These are phyloP conservation scores for Suillus variegatus DNA, from an alignment of 768 basidiomycete genomes.

Conservation along the genomic window DNA sequence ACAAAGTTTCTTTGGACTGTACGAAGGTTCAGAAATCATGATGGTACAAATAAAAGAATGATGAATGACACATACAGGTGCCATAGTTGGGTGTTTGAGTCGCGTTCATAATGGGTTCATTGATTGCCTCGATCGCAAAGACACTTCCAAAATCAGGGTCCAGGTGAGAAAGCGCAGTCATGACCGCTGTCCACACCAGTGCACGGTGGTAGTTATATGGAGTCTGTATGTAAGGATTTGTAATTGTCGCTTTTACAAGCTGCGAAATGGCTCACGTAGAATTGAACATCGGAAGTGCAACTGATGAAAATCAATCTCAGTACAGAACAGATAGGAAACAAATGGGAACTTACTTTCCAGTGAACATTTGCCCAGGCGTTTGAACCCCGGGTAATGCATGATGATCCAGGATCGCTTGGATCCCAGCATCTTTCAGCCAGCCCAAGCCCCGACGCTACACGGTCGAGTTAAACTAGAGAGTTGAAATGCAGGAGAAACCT, in stretches of 20 bases:
- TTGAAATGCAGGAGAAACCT: not conserved
- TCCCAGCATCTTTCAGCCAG: constrained; percentile 62
- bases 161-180: constrained; percentile 70
- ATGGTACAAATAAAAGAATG: constrained; percentile 1
- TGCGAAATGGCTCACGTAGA: constrained; percentile 55
- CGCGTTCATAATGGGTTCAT: constrained; percentile 79
- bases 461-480: not conserved
- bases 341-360: constrained; percentile 53
- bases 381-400: constrained; percentile 76
- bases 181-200: constrained; percentile 78
- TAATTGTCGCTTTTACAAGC: not conserved
- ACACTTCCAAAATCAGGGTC: constrained; percentile 67
- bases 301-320: constrained; percentile 34
- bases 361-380: constrained; percentile 59
- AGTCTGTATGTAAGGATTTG: constrained; percentile 45
- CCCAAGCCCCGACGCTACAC: constrained; percentile 60
- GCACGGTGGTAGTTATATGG: constrained; percentile 74
- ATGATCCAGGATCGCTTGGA: constrained; percentile 69
- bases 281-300: constrained; percentile 68
- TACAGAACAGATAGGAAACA: not conserved
- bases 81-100: constrained; percentile 67
- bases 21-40: constrained; percentile 8
- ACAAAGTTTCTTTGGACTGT: constrained; percentile 74
- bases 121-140: constrained; percentile 73
- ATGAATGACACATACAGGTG: constrained; percentile 49